phyloP scores from a whole-genome alignment of 257 asterid species.

The Solanum paucissectum region DNA sequence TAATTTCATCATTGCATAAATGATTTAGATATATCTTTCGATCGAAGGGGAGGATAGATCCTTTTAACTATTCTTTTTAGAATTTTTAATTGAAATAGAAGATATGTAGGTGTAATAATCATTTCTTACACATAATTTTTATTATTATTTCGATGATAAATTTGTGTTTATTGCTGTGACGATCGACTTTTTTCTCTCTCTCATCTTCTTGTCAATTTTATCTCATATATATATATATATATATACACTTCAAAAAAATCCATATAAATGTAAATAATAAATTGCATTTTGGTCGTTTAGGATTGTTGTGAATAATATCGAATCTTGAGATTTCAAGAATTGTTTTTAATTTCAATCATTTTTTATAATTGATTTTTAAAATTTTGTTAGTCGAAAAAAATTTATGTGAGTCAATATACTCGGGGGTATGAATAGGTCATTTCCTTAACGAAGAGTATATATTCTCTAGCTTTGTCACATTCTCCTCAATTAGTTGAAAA shows the following conservation, averaged over 20 bases:
- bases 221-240: too few species aligned
- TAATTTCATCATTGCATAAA: not conserved
- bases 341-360: too few species aligned
- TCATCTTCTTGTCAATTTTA: too few species aligned
- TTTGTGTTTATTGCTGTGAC: not conserved
- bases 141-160: too few species aligned
- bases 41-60: too few species aligned
- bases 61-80: not conserved
- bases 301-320: not conserved
- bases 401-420: too few species aligned
- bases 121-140: too few species aligned
- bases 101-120: not conserved
- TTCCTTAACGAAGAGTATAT: too few species aligned
- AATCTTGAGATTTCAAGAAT: not conserved
- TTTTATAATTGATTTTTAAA: too few species aligned
- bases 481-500: not conserved
- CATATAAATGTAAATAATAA: not conserved
- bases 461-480: not conserved
- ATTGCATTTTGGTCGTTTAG: not conserved
- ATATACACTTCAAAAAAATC: not conserved
- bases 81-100: not conserved
- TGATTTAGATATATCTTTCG: not conserved
- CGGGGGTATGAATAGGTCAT: too few species aligned
- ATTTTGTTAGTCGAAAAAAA: too few species aligned
- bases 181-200: too few species aligned